These are phyloP conservation scores for Aspergillus hancockii DNA, from an alignment of 495 filamentous ascomycete species.

Conservation along the genomic window DNA sequence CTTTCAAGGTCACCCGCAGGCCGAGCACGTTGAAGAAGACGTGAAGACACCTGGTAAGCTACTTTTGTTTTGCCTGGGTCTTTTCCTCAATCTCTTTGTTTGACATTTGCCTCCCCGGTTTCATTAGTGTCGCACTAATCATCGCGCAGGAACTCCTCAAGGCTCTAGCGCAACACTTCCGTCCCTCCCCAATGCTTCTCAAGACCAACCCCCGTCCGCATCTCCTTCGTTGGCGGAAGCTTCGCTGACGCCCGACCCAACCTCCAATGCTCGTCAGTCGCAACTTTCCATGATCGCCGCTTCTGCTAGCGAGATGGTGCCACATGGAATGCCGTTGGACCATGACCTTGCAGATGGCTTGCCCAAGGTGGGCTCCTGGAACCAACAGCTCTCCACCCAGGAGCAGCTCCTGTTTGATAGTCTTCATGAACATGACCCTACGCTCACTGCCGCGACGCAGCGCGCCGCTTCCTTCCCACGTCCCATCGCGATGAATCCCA, in stretches of 20 bases:
- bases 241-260: constrained; percentile 40
- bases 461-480: constrained; percentile 50
- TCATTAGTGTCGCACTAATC: constrained; percentile 18
- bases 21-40: constrained; percentile 32
- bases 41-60: constrained; percentile 29
- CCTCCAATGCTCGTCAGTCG: constrained; percentile 46
- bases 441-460: constrained; percentile 47
- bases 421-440: constrained; percentile 47
- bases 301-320: constrained; percentile 51
- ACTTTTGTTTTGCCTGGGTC: not conserved
- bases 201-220: constrained; percentile 36
- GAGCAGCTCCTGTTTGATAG: constrained; percentile 51
- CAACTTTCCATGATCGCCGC: constrained; percentile 52
- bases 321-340: constrained; percentile 44
- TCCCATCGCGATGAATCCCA: constrained; percentile 58
- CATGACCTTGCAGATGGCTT: constrained; percentile 40
- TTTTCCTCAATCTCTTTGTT: not conserved
- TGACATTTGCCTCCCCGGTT: not conserved
- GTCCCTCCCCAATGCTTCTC: constrained; percentile 35
- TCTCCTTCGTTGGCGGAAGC: constrained; percentile 43
- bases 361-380: constrained; percentile 39
- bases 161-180: constrained; percentile 34
- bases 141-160: constrained; percentile 32
- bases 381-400: constrained; percentile 42
- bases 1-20: constrained; percentile 39